Evolutionary conservation across 192 early-diverging fungal genomes (phyloP).

Genomic region (Umbelopsis ramanniana): DNA sequence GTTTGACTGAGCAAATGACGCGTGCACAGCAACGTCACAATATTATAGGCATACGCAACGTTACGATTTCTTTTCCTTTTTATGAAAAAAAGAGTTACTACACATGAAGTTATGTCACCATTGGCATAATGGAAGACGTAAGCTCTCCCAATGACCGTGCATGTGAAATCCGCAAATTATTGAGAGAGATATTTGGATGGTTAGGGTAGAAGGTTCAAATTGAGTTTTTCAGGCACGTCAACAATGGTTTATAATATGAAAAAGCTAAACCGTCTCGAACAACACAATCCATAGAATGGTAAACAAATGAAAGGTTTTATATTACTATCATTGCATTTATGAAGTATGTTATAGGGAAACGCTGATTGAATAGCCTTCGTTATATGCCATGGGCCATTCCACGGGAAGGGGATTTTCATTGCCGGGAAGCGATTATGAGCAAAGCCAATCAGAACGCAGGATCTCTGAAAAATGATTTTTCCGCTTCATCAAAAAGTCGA

Average conservation of each 20-base stretch:
- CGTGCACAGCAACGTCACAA: slow-evolving; percentile 20
- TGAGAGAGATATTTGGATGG: too few species aligned
- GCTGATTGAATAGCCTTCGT: too few species aligned
- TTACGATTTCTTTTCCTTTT: too few species aligned
- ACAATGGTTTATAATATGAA: too few species aligned
- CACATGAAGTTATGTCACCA: background rate
- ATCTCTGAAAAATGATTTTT: slow-evolving; percentile 17
- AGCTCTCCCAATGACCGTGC: background rate
- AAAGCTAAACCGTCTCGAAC: too few species aligned
- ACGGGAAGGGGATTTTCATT: slow-evolving; percentile 15
- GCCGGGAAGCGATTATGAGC: slow-evolving; percentile 3
- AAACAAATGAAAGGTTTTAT: too few species aligned
- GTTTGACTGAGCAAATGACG: slow-evolving; percentile 22
- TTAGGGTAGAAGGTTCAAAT: too few species aligned
- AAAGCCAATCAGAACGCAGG: background rate
- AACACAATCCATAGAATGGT: too few species aligned
- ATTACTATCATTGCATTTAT: too few species aligned
- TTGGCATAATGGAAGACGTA: background rate
- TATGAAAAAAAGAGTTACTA: too few species aligned
- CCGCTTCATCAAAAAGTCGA: slow-evolving; percentile 5
- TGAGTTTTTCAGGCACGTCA: background rate
- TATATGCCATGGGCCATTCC: background rate
- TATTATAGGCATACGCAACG: background rate
- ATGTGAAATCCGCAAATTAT: background rate
- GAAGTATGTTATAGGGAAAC: too few species aligned